A percentile compares a stretch with the other conserved stretches of the same genome.
Evolutionary conservation across 306 rosid genomes (phyloP).

Genomic region (Crotalaria pallida): DNA sequence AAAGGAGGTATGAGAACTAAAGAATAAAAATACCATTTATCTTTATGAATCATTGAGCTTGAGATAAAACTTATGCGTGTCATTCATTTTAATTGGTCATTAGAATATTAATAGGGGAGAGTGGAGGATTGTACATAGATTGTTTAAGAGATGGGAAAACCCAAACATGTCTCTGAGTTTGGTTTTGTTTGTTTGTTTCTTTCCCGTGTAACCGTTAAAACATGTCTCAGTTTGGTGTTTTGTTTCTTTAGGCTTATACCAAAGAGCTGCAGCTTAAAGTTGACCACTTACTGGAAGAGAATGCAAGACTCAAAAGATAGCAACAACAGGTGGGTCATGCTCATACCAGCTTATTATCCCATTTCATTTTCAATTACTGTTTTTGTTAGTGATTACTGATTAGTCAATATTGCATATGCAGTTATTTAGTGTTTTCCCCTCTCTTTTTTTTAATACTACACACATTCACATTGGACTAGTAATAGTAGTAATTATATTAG

Average conservation of each 20-base stretch:
- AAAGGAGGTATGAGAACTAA: too few relatives aligned
- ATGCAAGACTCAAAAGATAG: constrained; percentile 56
- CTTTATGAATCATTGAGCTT: too few relatives aligned
- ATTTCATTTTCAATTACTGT: background rate
- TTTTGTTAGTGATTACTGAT: background rate
- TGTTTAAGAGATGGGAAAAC: too few relatives aligned
- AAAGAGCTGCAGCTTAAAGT: constrained; percentile 69
- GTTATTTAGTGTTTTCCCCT: background rate
- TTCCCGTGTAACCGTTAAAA: too few relatives aligned
- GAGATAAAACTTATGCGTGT: too few relatives aligned
- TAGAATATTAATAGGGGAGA: too few relatives aligned
- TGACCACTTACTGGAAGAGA: constrained; percentile 47
- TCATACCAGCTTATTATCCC: background rate
- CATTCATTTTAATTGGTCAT: too few relatives aligned
- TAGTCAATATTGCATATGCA: background rate
- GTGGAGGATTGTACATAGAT: too few relatives aligned
- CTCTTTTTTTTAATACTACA: background rate
- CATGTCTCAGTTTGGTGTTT: background rate
- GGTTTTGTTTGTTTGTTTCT: background rate
- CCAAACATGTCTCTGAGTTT: too few relatives aligned
- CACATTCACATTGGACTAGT: too few relatives aligned
- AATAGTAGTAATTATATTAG: background rate
- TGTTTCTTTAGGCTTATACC: constrained; percentile 66
- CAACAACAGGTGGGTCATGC: constrained; percentile 45
- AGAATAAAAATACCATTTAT: too few relatives aligned